Evolutionary conservation across 1,284 basidiomycete species (phyloP).

Genomic region (Leucoagaricus sp.): DNA sequence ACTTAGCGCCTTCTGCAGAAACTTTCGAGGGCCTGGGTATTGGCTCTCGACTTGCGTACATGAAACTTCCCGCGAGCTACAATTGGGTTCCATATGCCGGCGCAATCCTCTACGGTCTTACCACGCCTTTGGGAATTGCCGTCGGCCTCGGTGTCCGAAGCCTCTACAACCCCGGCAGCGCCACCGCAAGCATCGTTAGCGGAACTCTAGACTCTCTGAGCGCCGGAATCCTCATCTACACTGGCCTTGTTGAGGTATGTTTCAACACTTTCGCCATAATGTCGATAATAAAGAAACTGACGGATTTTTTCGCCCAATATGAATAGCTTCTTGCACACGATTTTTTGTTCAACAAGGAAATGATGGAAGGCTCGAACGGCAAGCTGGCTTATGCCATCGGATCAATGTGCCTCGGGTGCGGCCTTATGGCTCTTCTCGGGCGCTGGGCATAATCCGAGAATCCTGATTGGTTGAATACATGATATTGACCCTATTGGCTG

Average conservation of each 20-base stretch:
- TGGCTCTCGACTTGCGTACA: conserved; percentile 80
- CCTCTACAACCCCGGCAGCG: conserved; percentile 80
- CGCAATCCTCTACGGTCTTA: conserved; percentile 73
- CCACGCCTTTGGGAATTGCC: conserved; percentile 85
- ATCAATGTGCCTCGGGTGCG: conserved; percentile 79
- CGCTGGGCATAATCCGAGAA: conserved; percentile 66
- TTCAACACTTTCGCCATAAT: background rate
- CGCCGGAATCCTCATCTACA: conserved; percentile 90
- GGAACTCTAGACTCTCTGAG: conserved; percentile 87
- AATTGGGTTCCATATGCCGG: conserved; percentile 65
- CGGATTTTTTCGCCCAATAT: background rate
- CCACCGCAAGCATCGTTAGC: conserved; percentile 76
- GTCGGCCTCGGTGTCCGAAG: conserved; percentile 81
- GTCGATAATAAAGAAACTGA: too few species aligned
- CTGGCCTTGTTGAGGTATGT: conserved; percentile 83
- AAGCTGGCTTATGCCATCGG: conserved; percentile 70
- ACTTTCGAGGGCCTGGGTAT: conserved; percentile 91
- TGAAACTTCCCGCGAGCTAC: conserved; percentile 63
- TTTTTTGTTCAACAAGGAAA: conserved; percentile 85
- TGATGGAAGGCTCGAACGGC: conserved; percentile 66
- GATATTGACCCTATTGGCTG: too few species aligned
- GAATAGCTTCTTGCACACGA: conserved; percentile 82
- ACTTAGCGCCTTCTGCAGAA: conserved; percentile 47
- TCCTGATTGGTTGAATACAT: background rate
- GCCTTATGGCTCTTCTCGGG: conserved; percentile 83